Base-by-base conservation (phyloP, 2,329 filamentous ascomycete genomes). In the Fusarium nurragi region DNA sequence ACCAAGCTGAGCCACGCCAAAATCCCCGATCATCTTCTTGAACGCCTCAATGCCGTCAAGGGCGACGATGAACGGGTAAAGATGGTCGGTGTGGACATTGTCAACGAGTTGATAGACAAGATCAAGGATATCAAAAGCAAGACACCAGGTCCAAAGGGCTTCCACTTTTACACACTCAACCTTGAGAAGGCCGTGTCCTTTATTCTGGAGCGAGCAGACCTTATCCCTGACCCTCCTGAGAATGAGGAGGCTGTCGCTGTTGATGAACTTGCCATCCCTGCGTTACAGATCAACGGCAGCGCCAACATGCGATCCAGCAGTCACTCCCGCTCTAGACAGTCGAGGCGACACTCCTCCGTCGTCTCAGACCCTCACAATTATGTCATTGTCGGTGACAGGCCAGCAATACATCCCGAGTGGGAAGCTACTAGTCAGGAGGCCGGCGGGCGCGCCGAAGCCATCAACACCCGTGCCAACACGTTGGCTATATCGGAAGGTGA, bases 81-180 rank as follows among this genome's bases (percentile, higher is more conserved):
- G 82, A 83, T 83, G 65, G 86, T 92, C 1, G 92, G 92, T 40
- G 90, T 95, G 16, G 89, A 94, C 73, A 91, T 98, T 51, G 75
- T 99, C 58, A 88, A 88, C 71, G 93, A 97, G 73, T 87, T 98
- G 44, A 86, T 98, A 16, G 88, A 92, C 65, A 86, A 88, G 71
- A 86, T 98, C 74, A 91, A 90, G 77, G 81, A 83, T 54, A 81
- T 89, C 65, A 87, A 87, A 71, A 80, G 76, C 73, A 80, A 81
- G 68, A 84, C 81, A 1, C 80, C 82, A 12, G 84, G 86, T 5
- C 90, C 88, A 19, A 84, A 88, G 70, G 95, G 95, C 7, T 97
- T 97, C 77, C 95, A 99, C 75, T 98, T 99, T 78, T 99, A 97
- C 78, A 98, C 95, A 0, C 82, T 99, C 48, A 99, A 99, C 74